A percentile compares a stretch with the other conserved stretches of the same genome.
These are phyloP conservation scores for Boletus rufocinnamomeus DNA, from an alignment of 768 basidiomycete genomes.

Conservation along the genomic window DNA sequence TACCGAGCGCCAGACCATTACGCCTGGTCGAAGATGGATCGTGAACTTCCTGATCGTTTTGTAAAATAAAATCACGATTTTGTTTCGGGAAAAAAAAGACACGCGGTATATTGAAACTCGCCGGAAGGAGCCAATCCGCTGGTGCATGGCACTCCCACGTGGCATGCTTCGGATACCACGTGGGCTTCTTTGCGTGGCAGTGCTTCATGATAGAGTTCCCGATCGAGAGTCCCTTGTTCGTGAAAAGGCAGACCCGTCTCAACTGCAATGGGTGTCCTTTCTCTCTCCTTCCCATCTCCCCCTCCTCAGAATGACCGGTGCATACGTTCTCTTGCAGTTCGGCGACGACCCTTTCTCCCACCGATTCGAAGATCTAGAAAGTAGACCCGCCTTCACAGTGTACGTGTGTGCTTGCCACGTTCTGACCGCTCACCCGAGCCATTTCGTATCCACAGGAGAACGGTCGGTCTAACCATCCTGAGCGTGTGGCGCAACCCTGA, in stretches of 20 bases:
- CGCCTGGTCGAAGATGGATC: background rate
- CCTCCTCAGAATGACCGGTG: conserved; percentile 35
- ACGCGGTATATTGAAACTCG: conserved; percentile 16
- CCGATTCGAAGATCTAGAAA: conserved; percentile 63
- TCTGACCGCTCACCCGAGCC: conserved; percentile 6
- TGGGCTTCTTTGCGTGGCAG: conserved; percentile 34
- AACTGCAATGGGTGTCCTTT: background rate
- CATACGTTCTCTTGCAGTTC: conserved; percentile 61
- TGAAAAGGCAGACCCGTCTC: conserved; percentile 33
- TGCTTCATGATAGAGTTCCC: conserved; percentile 34
- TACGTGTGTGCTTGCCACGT: conserved; percentile 36
- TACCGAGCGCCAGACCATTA: background rate
- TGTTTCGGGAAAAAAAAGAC: background rate
- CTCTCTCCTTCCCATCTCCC: conserved; percentile 22
- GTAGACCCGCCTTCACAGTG: conserved; percentile 67
- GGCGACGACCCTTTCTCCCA: conserved; percentile 64
- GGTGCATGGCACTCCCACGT: conserved; percentile 37
- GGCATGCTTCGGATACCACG: conserved; percentile 34
- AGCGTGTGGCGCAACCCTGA: background rate
- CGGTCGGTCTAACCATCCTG: conserved; percentile 16
- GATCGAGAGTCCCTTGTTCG: conserved; percentile 45
- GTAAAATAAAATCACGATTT: background rate
- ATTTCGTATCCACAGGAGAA: conserved; percentile 16
- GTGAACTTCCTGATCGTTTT: background rate
- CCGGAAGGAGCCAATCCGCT: conserved; percentile 16